Base-by-base conservation (phyloP, 805 yeast species). In the Starmera dryadoides region DNA sequence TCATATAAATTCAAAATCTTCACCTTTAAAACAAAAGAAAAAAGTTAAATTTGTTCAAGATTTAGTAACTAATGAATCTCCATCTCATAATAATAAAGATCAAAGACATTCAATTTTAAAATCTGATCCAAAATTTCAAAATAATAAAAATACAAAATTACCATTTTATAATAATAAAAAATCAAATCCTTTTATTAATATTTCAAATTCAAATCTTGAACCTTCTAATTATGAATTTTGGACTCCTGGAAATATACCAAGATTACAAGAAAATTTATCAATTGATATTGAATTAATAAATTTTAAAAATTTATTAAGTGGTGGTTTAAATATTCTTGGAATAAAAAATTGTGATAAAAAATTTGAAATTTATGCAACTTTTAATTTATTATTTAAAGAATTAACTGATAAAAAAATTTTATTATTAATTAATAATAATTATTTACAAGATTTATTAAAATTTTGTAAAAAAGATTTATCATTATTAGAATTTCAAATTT, bases 281-380 rank as follows among this genome's bases (percentile, higher is more conserved):
- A 4, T 21, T 1, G 38, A 38, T 2, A 43, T 41, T 18, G 50
- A 48, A 16, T n/a, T 47, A 8, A 18, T 23, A 1, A 30, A 39
- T 3, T 55, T 55, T 35, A 45, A 33, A 26, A 36, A 38, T 2
- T 30, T 55, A 18, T 10, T 55, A 10, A 19, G 35, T 4, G 59
- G 59, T 31, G 59, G 58, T 2, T 5, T 53, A 8, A 12, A 22
- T 0, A 47, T 53, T 4, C 36, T 55, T 8, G 19, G 41, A 4
- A 19, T 32, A 1, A 18, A 17, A 0, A 21, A 42, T 8, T 50
- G 56, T 30, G 30, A 43, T 16, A 43, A 44, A 14, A 46, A 43
- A 29, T 55, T 53, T 42, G 59, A 55, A 37, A 46, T 55, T 4
- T 55, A 55, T 38, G 56, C 58, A 2, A 42, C 54, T 0, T 42